Base-by-base conservation (phyloP, 2,329 filamentous ascomycete species). In the Fusarium sp. region DNA sequence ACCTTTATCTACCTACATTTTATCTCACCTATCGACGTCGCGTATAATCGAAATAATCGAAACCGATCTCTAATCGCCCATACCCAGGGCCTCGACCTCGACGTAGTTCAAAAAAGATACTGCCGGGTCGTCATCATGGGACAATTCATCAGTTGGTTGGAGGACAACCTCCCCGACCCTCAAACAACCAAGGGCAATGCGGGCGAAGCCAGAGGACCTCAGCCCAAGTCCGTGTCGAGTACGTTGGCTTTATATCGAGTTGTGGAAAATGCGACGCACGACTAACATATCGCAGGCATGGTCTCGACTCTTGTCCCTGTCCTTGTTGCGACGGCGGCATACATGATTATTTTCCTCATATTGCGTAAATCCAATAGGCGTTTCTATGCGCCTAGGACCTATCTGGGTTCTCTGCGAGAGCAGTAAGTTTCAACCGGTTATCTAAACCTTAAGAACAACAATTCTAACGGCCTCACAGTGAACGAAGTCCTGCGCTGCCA, bases 401-500 rank as follows among this genome's bases (percentile, higher is more conserved):
- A 88, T 29, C 73, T 87, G 27, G 81, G 80, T 20, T 86, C 86
- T 45, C 76, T 87, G 14, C 79, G 82, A 12, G 81, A 85, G 46
- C 80, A 85, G 86, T 88, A 80, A 71, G 83, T 77, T 30, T 22
- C 29, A 27, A 54, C 15, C 25, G 24, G 38, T 30, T 44, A 40
- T 49, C 12, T 34, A 24, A 32, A 47, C 10, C 4, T 42, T 46
- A 40, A 6, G n/a, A 32, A 14, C 15, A 11, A n/a, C 4, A 24
- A 38, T 53, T 46, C 72, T 78, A 66, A 73, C 63, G 12, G 5
- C 22, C 20, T 27, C 27, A 10, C 69, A 86, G 85, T 71, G 86
- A 90, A 73, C 87, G 88, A 38, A 87, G 86, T 51, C 87, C 87
- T 2, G 77, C 81, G 18, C 83, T 89, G 3, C 86, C 88, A 4